These are phyloP conservation scores for Didymella pomorum DNA, from an alignment of 2,329 filamentous ascomycete species.

Conservation along the genomic window DNA sequence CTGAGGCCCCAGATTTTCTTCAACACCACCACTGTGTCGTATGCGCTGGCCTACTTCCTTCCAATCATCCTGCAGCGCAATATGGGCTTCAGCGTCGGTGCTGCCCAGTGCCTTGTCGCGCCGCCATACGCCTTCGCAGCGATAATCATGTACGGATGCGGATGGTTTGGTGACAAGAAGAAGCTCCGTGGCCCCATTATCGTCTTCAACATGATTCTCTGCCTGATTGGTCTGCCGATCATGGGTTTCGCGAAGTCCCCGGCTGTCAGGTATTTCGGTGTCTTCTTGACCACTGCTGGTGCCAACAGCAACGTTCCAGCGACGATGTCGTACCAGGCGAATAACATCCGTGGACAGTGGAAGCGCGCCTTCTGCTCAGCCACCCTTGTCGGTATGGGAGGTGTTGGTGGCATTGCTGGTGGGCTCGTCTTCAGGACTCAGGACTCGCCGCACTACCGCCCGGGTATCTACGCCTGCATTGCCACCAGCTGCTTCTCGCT, in stretches of 20 bases:
- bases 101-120: conserved; percentile 74
- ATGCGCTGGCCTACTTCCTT: conserved; percentile 80
- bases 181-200: conserved; percentile 72
- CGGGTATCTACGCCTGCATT: conserved; percentile 52
- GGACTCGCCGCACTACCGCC: conserved; percentile 46
- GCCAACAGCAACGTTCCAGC: conserved; percentile 80
- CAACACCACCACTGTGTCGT: conserved; percentile 74
- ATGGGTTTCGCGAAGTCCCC: conserved; percentile 70
- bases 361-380: conserved; percentile 83
- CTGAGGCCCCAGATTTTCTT: conserved; percentile 56
- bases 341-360: conserved; percentile 89
- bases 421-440: conserved; percentile 70
- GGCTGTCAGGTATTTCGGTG: conserved; percentile 72
- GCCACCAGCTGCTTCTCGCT: conserved; percentile 50
- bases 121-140: conserved; percentile 49
- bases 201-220: conserved; percentile 69
- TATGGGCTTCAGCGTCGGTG: conserved; percentile 70
- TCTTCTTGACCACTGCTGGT: conserved; percentile 79
- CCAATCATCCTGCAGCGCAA: conserved; percentile 72
- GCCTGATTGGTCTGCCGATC: conserved; percentile 73
- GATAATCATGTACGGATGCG: conserved; percentile 59
- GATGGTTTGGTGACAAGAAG: conserved; percentile 72
- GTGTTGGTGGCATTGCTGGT: conserved; percentile 79
- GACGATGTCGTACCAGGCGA: conserved; percentile 81
- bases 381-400: conserved; percentile 77